Conservation (phyloP, 768 basidiomycete species). For the Phanerochaete sordida region DNA sequence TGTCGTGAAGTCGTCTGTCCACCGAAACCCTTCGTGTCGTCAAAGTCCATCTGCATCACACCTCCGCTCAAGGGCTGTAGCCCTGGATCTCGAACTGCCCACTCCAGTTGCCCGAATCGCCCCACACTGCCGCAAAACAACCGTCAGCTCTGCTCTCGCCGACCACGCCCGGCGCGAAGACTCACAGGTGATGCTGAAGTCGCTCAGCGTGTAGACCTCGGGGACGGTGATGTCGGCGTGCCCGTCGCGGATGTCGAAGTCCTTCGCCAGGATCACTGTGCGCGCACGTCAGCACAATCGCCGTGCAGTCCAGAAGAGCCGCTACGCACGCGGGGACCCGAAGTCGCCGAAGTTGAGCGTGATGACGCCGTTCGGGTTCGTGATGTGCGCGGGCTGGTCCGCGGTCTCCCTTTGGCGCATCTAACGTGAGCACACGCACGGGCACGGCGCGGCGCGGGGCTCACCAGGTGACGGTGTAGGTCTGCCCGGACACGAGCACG, state of each 20-base stretch:
- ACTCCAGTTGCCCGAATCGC: constrained; percentile 45
- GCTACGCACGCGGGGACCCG: constrained; percentile 10
- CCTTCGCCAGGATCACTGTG: constrained; percentile 22
- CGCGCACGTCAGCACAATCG: too few relatives aligned
- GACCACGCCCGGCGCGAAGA: not conserved
- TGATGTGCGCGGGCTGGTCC: constrained; percentile 37
- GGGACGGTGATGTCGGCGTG: constrained; percentile 35
- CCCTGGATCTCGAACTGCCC: constrained; percentile 32
- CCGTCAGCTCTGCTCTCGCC: not conserved
- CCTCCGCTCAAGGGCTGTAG: too few relatives aligned
- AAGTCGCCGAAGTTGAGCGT: not conserved
- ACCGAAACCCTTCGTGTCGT: too few relatives aligned
- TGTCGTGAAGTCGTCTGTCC: too few relatives aligned
- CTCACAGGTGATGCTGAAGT: constrained; percentile 40
- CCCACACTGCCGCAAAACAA: constrained; percentile 34
- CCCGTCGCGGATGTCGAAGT: constrained; percentile 33
- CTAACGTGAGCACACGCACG: not conserved
- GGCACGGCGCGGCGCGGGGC: not conserved
- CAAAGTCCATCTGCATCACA: too few relatives aligned
- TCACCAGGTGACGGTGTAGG: constrained; percentile 43
- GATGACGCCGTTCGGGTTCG: constrained; percentile 26
- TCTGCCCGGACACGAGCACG: constrained; percentile 39
- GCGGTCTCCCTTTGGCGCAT: constrained; percentile 32
- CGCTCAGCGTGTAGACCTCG: constrained; percentile 21
- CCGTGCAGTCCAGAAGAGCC: too few relatives aligned